These are phyloP conservation scores for Echria macrotheca DNA, from an alignment of 495 filamentous ascomycete species.

Conservation along the genomic window DNA sequence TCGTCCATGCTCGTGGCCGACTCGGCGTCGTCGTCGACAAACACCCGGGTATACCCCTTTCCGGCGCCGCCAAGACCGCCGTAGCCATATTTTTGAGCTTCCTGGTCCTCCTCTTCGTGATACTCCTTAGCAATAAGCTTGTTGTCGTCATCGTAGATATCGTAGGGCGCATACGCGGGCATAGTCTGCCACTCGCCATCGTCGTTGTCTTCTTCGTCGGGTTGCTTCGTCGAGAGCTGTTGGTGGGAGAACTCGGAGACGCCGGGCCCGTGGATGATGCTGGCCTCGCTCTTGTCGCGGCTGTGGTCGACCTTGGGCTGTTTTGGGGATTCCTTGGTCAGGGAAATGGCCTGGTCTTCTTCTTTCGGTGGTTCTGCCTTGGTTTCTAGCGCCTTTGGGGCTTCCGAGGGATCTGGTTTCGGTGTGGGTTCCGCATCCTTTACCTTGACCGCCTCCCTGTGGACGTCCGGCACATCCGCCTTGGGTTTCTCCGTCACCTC, in stretches of 20 bases:
- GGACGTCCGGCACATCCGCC: too few species aligned
- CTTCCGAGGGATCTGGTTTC: too few species aligned
- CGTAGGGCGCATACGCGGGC: conserved; percentile 86
- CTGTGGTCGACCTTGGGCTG: conserved; percentile 18
- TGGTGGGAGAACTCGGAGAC: conserved; percentile 92
- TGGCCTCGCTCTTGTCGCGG: conserved; percentile 27
- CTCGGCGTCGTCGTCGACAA: conserved; percentile 89
- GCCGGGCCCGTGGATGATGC: conserved; percentile 17
- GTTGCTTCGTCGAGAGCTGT: conserved; percentile 55
- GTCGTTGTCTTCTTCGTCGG: conserved; percentile 45
- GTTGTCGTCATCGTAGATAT: conserved; percentile 93
- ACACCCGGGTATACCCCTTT: conserved; percentile 89
- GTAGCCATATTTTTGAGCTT: conserved; percentile 68
- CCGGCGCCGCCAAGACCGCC: conserved; percentile 75
- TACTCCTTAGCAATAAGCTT: conserved; percentile 77
- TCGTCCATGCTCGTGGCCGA: conserved; percentile 96
- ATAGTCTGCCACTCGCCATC: conserved; percentile 82
- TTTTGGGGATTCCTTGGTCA: conserved; percentile 10
- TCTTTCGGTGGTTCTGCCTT: conserved; percentile 3
- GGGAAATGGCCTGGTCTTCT: conserved; percentile 18
- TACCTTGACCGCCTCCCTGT: conserved; percentile 9
- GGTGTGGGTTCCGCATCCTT: conserved; percentile 12
- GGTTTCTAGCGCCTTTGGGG: not conserved
- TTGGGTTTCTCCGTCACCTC: conserved; percentile 5
- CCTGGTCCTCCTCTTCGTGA: conserved; percentile 62